phyloP scores from a whole-genome alignment of 257 asterid genomes.

The Nicotiana noctiflora region DNA sequence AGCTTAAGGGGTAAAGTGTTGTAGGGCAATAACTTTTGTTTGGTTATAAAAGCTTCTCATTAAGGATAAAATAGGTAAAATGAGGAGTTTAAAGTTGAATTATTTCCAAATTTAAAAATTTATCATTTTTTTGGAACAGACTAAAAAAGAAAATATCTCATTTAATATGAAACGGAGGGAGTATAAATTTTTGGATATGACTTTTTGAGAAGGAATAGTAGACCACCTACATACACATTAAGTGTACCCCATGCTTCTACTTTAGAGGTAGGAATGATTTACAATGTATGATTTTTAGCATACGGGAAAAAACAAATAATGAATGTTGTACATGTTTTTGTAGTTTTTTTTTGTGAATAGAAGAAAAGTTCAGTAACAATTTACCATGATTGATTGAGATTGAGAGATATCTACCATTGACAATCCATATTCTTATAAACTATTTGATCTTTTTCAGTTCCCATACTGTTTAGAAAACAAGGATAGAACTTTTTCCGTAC shows the following conservation, averaged over 20 bases:
- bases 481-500: not conserved
- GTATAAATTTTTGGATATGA: slow-evolving; percentile 74
- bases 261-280: slow-evolving; percentile 92
- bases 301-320: slow-evolving; percentile 1
- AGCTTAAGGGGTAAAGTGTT: too few species aligned
- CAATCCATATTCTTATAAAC: not conserved
- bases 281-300: slow-evolving; percentile 44
- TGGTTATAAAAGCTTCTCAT: too few species aligned
- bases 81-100: too few species aligned
- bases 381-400: not conserved
- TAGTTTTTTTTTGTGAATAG: slow-evolving; percentile 11
- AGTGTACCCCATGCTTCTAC: slow-evolving; percentile 84
- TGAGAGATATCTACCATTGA: not conserved
- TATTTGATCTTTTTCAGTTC: not conserved
- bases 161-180: too few species aligned
- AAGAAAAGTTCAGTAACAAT: not conserved
- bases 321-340: slow-evolving; percentile 11
- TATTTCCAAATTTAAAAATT: too few species aligned
- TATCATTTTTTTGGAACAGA: too few species aligned
- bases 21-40: too few species aligned
- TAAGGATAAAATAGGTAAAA: too few species aligned
- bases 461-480: not conserved
- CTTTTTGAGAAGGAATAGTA: slow-evolving; percentile 79
- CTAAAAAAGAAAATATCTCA: too few species aligned
- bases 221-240: slow-evolving; percentile 56